Conservation (phyloP, 2,329 filamentous ascomycete species). For the Bisporella sp. region DNA sequence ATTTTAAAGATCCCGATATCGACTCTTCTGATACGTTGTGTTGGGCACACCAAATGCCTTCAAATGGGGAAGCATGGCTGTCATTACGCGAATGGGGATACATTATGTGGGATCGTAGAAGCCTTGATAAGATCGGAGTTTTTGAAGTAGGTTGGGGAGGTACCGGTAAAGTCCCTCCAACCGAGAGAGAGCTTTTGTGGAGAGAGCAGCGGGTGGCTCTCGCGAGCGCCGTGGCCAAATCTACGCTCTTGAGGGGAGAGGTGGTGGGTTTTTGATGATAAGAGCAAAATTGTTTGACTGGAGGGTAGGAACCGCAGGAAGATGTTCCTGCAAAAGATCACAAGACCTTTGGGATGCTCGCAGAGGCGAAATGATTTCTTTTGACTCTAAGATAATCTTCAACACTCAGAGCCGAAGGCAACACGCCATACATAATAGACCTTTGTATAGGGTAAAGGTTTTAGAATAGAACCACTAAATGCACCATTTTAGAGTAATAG, state of each 20-base stretch:
- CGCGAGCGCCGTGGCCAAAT: neutral
- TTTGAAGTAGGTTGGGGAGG: neutral
- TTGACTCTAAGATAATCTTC: no score
- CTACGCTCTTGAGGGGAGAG: neutral
- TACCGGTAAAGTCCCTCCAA: neutral
- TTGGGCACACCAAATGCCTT: neutral
- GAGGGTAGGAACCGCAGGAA: no score
- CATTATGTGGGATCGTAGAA: constrained; percentile 2
- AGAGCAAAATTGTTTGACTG: neutral
- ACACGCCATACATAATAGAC: no score
- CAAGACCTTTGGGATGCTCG: no score
- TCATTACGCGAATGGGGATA: constrained; percentile 1
- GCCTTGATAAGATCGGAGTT: neutral
- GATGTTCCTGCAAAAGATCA: no score
- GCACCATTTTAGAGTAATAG: no score
- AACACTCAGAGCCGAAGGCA: no score
- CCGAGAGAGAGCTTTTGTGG: neutral
- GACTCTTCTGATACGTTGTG: neutral
- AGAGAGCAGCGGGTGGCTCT: neutral
- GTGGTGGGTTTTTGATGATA: constrained; percentile 3
- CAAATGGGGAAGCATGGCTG: neutral
- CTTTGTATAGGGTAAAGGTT: no score
- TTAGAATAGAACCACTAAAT: no score
- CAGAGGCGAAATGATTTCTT: no score
- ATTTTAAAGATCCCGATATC: neutral